A percentile compares a stretch with the other conserved stretches of the same genome.
These are phyloP conservation scores for Spathaspora passalidarum DNA, from an alignment of 805 yeast species.

Conservation along the genomic window DNA sequence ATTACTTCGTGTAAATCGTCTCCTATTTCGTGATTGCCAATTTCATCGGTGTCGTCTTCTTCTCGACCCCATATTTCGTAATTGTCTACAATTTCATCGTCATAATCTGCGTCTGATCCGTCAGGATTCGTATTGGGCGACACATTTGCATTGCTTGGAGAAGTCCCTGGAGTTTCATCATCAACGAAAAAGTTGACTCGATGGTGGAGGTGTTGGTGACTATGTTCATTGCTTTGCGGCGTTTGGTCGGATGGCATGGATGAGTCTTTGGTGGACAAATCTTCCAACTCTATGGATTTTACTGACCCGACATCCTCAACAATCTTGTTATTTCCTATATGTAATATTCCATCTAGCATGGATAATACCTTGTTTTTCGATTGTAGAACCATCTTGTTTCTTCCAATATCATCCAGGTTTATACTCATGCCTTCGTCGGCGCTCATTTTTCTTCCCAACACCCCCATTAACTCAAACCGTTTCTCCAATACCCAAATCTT, in stretches of 20 bases:
- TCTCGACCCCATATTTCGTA: slow-evolving; percentile 20
- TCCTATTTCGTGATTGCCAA: slow-evolving; percentile 5
- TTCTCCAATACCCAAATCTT: slow-evolving; percentile 51
- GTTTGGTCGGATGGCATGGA: not conserved
- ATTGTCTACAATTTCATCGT: slow-evolving; percentile 24
- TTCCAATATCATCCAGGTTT: slow-evolving; percentile 6
- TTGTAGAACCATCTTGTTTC: slow-evolving; percentile 4
- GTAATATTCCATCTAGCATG: slow-evolving; percentile 1
- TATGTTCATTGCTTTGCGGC: not conserved
- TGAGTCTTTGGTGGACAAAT: not conserved
- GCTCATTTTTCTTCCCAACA: slow-evolving; percentile 59
- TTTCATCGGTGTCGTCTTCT: slow-evolving; percentile 8
- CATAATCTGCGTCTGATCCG: slow-evolving; percentile 13
- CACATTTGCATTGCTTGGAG: not conserved
- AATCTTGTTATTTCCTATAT: slow-evolving; percentile 2
- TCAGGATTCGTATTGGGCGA: not conserved
- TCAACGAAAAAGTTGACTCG: not conserved
- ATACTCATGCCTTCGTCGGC: slow-evolving; percentile 35
- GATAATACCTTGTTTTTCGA: slow-evolving; percentile 1
- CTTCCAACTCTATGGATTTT: not conserved
- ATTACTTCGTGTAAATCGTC: not conserved
- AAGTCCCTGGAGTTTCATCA: not conserved
- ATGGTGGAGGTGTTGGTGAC: not conserved
- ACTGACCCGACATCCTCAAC: slow-evolving; percentile 6
- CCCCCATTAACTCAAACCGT: slow-evolving; percentile 50